Conservation (phyloP, 495 filamentous ascomycete species). For the Podospora pseudopauciseta region DNA sequence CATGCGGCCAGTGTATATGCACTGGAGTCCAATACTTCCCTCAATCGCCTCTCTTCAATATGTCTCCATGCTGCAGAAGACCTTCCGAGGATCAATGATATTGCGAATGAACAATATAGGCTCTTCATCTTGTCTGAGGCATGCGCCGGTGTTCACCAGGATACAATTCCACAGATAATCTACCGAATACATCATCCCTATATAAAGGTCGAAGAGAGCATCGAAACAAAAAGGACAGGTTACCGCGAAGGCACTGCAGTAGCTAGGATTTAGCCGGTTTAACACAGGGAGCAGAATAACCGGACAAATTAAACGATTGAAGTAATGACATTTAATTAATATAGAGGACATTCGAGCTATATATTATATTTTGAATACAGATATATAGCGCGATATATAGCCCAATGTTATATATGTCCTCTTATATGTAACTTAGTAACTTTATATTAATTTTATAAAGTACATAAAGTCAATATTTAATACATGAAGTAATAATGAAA, state of each 20-base stretch:
- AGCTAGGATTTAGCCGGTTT: background rate
- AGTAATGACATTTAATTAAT: too few relatives aligned
- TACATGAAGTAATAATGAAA: too few relatives aligned
- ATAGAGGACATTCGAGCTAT: too few relatives aligned
- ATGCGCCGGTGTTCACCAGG: background rate
- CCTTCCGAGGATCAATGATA: background rate
- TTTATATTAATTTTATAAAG: too few relatives aligned
- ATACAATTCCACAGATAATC: background rate
- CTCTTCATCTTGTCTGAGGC: background rate
- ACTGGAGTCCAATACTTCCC: background rate
- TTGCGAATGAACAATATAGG: background rate
- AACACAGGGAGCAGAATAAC: too few relatives aligned
- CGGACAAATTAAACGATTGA: too few relatives aligned
- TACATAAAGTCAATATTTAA: too few relatives aligned
- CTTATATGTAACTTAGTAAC: accelerated
- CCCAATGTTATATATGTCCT: too few relatives aligned
- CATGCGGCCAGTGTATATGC: background rate
- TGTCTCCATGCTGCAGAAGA: background rate
- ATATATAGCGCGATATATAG: too few relatives aligned
- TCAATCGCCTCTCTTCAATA: background rate
- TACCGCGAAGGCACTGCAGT: background rate
- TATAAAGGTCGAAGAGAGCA: too few relatives aligned
- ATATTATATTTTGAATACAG: too few relatives aligned
- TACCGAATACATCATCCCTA: too few relatives aligned
- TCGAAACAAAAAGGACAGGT: background rate